Evolutionary conservation across 78 protist genomes (phyloP), one percentile per base, ranked within the genome.

Genomic region (Emiliania huxleyi): DNA sequence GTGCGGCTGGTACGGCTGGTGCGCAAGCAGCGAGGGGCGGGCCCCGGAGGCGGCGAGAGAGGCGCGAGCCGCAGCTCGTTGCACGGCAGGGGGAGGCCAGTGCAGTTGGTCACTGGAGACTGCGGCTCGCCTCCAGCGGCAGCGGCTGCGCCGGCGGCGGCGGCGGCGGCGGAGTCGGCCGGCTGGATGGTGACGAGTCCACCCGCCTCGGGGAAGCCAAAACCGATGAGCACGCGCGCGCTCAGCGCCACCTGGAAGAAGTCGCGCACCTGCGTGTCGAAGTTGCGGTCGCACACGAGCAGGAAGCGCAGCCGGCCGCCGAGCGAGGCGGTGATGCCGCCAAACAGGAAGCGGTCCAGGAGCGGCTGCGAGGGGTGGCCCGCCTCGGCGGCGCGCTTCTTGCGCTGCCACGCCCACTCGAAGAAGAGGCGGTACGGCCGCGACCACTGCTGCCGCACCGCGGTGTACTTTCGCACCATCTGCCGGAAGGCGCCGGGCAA

Each of bases 171-270:
- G 18, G n/a, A 4, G 38, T 5, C 3, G 75, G 33, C 37, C 37
- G 37, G 15, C 42, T 73, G 83, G 3, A 73, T 73, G 44, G 44
- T 18, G 42, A 73, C 83, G 44, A 73, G 83, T 3, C 83, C 83
- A 3, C 83, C 83, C 44, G 83, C 83, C 83, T 73, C 83, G 5
- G 83, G 83, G 42, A 73, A 73, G 37, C 83, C 83, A 18, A 73
- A 35, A 5, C 40, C 83, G 18, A 42, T 35, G 37, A 73, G 43
- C 44, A 73, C 83, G 19, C 22, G 37, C 43, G 18, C 83, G 83
- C 3, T 35, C 40, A 73, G 83, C 43, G 83, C n/a, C 44, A 73
- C 83, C 83, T 73, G 44, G 22, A 73, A 42, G 18, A 73, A 73
- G 22, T 73, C 83, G 83, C 83, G 83, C 42, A 73, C 83, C 22